phyloP scores from a whole-genome alignment of 2,329 filamentous ascomycete species.

The Penicillium sp. region DNA sequence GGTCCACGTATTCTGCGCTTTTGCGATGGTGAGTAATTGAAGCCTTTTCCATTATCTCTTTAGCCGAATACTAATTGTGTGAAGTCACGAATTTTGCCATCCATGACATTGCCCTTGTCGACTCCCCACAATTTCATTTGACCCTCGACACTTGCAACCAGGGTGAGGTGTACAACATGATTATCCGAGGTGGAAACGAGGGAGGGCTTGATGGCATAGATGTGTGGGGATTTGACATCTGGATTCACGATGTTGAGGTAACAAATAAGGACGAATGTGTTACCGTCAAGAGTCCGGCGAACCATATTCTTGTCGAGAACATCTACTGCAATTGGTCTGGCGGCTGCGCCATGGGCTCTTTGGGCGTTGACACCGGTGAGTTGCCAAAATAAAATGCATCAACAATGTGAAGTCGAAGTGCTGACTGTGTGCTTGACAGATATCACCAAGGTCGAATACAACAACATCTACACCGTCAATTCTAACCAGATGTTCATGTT shows the following conservation, averaged over 20 bases:
- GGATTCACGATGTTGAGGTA: conserved; percentile 22
- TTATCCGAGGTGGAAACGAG: conserved; percentile 52
- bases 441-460: conserved; percentile 54
- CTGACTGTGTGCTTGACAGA: conserved; percentile 15
- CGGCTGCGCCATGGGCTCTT: conserved; percentile 57
- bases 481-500: conserved; percentile 64
- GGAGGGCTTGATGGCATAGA: conserved; percentile 45
- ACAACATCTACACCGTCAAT: conserved; percentile 57
- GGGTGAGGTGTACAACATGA: conserved; percentile 56
- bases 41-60: neutral
- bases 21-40: conserved; percentile 29
- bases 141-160: conserved; percentile 49
- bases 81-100: conserved; percentile 47
- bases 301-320: conserved; percentile 57
- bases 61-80: neutral
- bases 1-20: conserved; percentile 50
- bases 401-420: neutral
- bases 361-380: conserved; percentile 47
- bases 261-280: conserved; percentile 23
- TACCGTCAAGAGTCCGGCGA: conserved; percentile 43
- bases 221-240: conserved; percentile 23
- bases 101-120: conserved; percentile 51
- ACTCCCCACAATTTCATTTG: conserved; percentile 52
- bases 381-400: neutral
- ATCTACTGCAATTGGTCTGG: conserved; percentile 63